phyloP scores from a whole-genome alignment of 1,139 yeast species.

The Diutina siamensis region DNA sequence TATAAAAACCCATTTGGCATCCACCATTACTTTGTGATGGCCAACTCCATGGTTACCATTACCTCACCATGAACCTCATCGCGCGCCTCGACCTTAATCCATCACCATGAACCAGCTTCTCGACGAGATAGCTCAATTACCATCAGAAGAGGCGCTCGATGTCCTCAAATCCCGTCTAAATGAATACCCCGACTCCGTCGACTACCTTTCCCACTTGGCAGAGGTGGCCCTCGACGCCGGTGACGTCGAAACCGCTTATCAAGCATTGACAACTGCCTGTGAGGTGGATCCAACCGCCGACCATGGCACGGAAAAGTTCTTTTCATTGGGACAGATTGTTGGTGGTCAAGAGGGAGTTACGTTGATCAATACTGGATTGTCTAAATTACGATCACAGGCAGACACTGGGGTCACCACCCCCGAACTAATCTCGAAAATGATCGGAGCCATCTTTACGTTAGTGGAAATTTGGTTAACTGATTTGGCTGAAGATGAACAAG shows the following conservation, averaged over 20 bases:
- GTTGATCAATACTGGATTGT: constrained; percentile 55
- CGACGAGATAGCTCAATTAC: background rate
- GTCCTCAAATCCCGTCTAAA: constrained; percentile 21
- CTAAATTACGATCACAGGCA: constrained; percentile 34
- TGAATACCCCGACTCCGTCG: constrained; percentile 19
- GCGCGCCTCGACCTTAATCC: background rate
- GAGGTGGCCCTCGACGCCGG: constrained; percentile 73
- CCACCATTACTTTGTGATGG: too few species aligned
- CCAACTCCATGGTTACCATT: background rate
- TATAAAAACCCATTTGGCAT: too few species aligned
- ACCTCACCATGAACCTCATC: background rate
- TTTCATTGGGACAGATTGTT: constrained; percentile 81
- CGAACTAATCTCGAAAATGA: constrained; percentile 28
- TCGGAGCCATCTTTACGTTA: constrained; percentile 72
- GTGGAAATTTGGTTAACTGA: constrained; percentile 99
- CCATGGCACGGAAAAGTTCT: constrained; percentile 65
- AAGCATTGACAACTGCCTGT: constrained; percentile 50
- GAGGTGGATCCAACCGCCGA: constrained; percentile 57
- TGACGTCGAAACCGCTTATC: constrained; percentile 67
- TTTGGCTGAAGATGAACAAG: constrained; percentile 85
- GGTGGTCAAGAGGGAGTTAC: constrained; percentile 73
- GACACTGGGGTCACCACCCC: constrained; percentile 16
- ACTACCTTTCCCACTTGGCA: constrained; percentile 39
- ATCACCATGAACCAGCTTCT: background rate
- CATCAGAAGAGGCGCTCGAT: constrained; percentile 24